phyloP scores from a whole-genome alignment of 2,329 filamentous ascomycete species.

The Fusarium drepaniforme region DNA sequence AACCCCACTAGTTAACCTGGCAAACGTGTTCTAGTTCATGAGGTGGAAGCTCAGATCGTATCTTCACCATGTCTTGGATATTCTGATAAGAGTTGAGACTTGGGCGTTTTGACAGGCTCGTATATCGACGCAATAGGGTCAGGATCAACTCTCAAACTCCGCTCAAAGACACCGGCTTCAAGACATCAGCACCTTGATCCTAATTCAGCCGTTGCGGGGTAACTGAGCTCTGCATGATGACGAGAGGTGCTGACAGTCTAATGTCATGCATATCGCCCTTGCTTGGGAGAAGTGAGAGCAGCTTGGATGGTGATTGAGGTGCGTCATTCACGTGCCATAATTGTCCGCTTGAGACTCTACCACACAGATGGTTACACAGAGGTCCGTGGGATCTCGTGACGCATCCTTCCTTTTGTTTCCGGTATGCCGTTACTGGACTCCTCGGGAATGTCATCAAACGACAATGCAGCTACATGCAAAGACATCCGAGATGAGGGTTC shows the following conservation, averaged over 20 bases:
- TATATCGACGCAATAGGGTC: neutral
- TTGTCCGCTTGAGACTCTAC: neutral
- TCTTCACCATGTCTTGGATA: neutral
- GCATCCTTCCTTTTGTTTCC: neutral
- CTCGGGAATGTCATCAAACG: neutral
- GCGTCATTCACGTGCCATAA: slow-evolving; percentile 1
- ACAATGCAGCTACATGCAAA: neutral
- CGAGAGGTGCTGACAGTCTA: neutral
- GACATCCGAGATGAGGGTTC: neutral
- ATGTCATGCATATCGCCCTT: neutral
- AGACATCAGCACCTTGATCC: neutral
- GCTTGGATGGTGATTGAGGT: neutral
- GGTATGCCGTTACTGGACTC: neutral
- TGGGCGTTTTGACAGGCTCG: neutral
- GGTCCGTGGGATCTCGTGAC: neutral
- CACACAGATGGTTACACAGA: slow-evolving; percentile 1
- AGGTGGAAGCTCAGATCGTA: neutral
- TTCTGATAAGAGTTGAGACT: neutral
- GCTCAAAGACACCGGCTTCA: neutral
- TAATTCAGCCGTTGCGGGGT: neutral
- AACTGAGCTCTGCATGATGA: slow-evolving; percentile 1
- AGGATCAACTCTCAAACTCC: neutral
- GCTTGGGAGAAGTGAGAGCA: neutral
- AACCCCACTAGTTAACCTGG: neutral
- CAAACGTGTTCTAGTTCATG: neutral